phyloP scores from a whole-genome alignment of 202 grass and related monocot genomes.

The Carex arenaria region DNA sequence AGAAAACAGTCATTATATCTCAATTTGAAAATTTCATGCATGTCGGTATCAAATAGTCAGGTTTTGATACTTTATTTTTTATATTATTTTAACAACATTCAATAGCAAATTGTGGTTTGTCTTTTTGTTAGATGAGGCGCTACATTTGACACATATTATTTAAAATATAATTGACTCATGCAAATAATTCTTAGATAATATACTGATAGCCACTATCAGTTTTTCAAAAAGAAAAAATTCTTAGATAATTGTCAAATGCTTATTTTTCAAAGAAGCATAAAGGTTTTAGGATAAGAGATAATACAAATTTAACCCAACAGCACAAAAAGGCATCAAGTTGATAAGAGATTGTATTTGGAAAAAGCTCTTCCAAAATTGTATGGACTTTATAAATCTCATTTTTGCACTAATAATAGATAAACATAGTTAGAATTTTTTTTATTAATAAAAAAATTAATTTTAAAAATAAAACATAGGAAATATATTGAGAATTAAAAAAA shows the following conservation, averaged over 20 bases:
- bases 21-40: neutral
- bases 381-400: neutral
- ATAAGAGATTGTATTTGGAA: neutral
- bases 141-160: neutral
- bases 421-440: neutral
- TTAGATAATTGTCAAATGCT: neutral
- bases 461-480: neutral
- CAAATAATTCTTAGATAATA: neutral
- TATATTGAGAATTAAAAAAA: neutral
- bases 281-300: neutral
- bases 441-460: neutral
- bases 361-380: neutral
- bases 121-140: neutral
- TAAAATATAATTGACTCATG: conserved; percentile 9
- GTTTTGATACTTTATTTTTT: neutral
- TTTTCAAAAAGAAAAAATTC: neutral
- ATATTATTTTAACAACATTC: neutral
- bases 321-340: neutral
- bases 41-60: neutral
- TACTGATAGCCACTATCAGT: too few relatives aligned
- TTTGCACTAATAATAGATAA: neutral
- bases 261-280: neutral
- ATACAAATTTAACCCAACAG: neutral
- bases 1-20: neutral
- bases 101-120: neutral